A percentile compares a stretch with the other conserved stretches of the same genome.
These are phyloP conservation scores for Apophysomyces variabilis DNA, from an alignment of 371 early-diverging fungal genomes.

Conservation along the genomic window DNA sequence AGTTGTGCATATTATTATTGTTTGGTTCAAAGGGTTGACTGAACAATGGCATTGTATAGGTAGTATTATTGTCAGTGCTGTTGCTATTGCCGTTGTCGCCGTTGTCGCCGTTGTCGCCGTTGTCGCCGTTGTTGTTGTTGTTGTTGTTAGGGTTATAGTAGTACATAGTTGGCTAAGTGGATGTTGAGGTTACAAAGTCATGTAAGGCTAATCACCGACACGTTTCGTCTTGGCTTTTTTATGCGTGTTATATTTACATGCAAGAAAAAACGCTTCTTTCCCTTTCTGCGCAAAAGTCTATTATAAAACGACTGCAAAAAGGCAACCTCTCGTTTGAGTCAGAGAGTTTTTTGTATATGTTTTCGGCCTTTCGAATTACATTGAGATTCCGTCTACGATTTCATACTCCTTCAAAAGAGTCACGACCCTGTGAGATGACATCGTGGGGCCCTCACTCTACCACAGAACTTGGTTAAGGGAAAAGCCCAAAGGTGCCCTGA, in stretches of 20 bases:
- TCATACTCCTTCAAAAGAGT: background rate
- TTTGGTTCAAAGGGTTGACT: constrained; percentile 6
- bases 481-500: no score
- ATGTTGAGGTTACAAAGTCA: constrained; percentile 8
- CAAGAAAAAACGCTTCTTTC: constrained; percentile 7
- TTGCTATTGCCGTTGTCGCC: constrained; percentile 1
- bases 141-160: constrained; percentile 16
- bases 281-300: background rate
- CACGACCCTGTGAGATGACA: no score
- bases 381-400: background rate
- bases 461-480: no score
- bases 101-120: background rate
- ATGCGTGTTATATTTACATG: constrained; percentile 10
- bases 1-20: background rate
- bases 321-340: background rate
- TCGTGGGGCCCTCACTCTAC: no score
- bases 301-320: background rate
- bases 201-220: constrained; percentile 9
- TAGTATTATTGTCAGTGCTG: background rate
- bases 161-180: constrained; percentile 4
- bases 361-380: constrained; percentile 1
- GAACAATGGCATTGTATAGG: background rate
- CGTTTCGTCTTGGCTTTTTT: constrained; percentile 9
- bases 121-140: background rate
- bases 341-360: constrained; percentile 2